These are phyloP conservation scores for Diplogelasinospora grovesii DNA, from an alignment of 495 filamentous ascomycete genomes.

Conservation along the genomic window DNA sequence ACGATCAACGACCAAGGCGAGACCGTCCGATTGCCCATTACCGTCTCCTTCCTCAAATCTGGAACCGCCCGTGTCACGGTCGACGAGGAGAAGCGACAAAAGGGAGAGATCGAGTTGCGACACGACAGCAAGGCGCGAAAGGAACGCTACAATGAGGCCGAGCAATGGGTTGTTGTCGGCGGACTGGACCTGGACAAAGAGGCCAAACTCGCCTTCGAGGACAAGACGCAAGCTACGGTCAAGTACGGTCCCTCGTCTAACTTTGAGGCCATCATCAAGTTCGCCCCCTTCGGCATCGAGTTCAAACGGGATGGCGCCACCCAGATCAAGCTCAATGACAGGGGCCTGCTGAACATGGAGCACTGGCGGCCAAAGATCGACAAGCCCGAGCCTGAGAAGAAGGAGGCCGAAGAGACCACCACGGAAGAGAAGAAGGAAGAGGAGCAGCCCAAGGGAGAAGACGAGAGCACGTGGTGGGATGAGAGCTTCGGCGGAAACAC, in stretches of 20 bases:
- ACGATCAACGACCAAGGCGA: constrained; percentile 52
- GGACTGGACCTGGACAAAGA: constrained; percentile 62
- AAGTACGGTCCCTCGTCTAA: constrained; percentile 69
- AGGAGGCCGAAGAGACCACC: constrained; percentile 38
- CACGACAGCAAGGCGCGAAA: constrained; percentile 80
- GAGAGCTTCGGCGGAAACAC: constrained; percentile 92
- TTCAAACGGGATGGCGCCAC: constrained; percentile 76
- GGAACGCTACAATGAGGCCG: constrained; percentile 87
- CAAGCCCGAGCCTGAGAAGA: constrained; percentile 45
- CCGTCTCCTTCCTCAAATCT: constrained; percentile 79
- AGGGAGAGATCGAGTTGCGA: constrained; percentile 80
- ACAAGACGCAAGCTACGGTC: constrained; percentile 64
- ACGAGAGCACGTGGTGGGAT: constrained; percentile 95
- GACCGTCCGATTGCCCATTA: constrained; percentile 71
- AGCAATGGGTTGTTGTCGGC: constrained; percentile 80
- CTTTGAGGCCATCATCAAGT: constrained; percentile 75
- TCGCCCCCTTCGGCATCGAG: constrained; percentile 73
- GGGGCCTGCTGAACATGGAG: constrained; percentile 82
- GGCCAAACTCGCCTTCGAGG: constrained; percentile 51
- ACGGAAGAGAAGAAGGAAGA: constrained; percentile 18
- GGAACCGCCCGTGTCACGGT: constrained; percentile 79
- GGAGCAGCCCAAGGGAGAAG: constrained; percentile 40
- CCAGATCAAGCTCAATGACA: constrained; percentile 84
- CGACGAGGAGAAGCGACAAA: constrained; percentile 84
- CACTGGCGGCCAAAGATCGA: constrained; percentile 93